Evolutionary conservation across 352 stramenopile species (phyloP).

Genomic region (Phytophthora ohioensis): DNA sequence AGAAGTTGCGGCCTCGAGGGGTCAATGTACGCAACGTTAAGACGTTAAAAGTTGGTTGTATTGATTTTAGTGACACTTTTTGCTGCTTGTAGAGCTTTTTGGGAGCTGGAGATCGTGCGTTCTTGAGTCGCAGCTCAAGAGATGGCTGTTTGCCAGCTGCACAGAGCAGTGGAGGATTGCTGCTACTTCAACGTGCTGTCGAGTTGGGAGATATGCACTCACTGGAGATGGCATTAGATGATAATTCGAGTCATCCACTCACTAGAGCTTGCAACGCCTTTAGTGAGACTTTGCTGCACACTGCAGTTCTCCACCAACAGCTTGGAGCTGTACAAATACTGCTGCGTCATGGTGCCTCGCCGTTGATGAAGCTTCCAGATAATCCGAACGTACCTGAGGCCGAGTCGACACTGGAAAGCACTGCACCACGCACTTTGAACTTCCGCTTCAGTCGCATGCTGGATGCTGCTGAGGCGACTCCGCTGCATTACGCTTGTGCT

Average conservation of each 20-base stretch:
- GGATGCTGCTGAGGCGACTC: conserved; percentile 60
- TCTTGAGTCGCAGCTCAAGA: conserved; percentile 49
- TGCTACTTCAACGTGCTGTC: conserved; percentile 63
- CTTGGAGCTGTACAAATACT: conserved; percentile 59
- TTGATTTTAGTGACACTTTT: neutral
- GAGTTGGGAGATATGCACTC: conserved; percentile 57
- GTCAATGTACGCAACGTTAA: conserved; percentile 24
- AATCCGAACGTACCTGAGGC: conserved; percentile 21
- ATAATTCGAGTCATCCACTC: neutral
- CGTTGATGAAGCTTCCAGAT: conserved; percentile 43
- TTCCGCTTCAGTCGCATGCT: conserved; percentile 67
- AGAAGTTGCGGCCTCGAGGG: conserved; percentile 22
- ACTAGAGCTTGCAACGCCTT: conserved; percentile 45
- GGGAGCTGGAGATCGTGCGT: conserved; percentile 52
- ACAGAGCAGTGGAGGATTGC: conserved; percentile 44
- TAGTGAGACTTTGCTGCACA: conserved; percentile 76
- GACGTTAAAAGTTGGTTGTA: too few relatives aligned
- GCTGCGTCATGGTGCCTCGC: conserved; percentile 55
- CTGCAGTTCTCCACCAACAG: conserved; percentile 67
- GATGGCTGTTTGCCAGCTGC: conserved; percentile 31
- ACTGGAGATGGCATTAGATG: conserved; percentile 30
- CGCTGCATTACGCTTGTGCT: conserved; percentile 71
- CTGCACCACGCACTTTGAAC: conserved; percentile 61
- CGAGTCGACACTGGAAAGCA: conserved; percentile 53
- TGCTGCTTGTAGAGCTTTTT: conserved; percentile 49